phyloP scores from a whole-genome alignment of 1,284 basidiomycete species.

The Trichosporon asahii region DNA sequence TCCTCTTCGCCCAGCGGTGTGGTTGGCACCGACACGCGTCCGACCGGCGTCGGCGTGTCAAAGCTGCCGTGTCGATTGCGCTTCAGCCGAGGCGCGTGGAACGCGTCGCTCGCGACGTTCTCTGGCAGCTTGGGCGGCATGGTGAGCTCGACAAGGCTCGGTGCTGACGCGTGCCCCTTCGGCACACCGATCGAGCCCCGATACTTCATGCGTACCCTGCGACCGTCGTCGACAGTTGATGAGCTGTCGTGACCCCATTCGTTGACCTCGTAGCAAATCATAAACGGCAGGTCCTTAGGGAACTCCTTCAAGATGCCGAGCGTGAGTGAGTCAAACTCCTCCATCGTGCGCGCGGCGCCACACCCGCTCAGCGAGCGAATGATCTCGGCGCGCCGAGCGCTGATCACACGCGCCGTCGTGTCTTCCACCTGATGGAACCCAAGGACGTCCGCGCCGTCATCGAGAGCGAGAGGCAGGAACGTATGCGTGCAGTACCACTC shows the following conservation, averaged over 20 bases:
- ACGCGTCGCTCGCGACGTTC: conserved; percentile 30
- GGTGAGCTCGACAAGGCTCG: conserved; percentile 10
- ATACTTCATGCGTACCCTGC: neutral
- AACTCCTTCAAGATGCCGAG: conserved; percentile 28
- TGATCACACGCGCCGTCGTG: neutral
- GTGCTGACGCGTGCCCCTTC: conserved; percentile 34
- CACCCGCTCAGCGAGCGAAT: neutral
- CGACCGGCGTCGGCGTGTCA: neutral
- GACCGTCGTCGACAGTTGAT: neutral
- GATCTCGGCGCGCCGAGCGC: neutral
- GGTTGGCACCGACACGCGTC: neutral
- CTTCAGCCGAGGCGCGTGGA: neutral
- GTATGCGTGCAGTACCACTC: neutral
- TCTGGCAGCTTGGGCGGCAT: conserved; percentile 18
- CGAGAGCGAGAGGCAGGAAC: neutral
- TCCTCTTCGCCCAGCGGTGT: neutral
- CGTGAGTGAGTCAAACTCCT: conserved; percentile 41
- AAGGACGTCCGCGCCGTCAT: neutral
- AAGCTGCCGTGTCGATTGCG: neutral
- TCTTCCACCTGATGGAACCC: neutral
- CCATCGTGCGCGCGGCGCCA: conserved; percentile 31
- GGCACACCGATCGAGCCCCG: conserved; percentile 37
- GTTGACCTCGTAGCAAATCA: conserved; percentile 43
- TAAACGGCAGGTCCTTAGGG: conserved; percentile 25
- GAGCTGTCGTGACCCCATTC: conserved; percentile 18